Percentiles rank a stretch among this genome's conserved stretches.
phyloP scores from a whole-genome alignment of 129 eudicot genomes.

The carrot (Daucus carota) region DNA sequence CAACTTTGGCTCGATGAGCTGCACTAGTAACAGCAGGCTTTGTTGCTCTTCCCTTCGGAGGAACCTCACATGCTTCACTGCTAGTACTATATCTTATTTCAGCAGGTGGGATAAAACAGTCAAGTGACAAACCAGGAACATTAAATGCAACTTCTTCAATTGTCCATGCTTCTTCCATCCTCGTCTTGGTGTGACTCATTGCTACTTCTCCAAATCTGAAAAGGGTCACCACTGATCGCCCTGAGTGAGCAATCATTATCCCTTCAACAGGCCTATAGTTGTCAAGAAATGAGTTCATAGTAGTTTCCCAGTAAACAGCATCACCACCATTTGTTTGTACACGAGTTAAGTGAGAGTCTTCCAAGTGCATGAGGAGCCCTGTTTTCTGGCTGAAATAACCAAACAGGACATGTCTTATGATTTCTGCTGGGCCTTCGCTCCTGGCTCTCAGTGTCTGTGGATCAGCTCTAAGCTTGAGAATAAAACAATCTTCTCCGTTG shows the following conservation, averaged over 20 bases:
- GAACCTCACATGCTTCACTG: slow-evolving; percentile 49
- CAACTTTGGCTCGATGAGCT: slow-evolving; percentile 70
- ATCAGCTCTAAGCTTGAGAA: slow-evolving; percentile 79
- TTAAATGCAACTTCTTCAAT: slow-evolving; percentile 95
- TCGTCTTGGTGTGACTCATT: slow-evolving; percentile 89
- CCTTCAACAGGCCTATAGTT: slow-evolving; percentile 91
- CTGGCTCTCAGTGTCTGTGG: slow-evolving; percentile 72
- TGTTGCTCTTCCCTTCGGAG: slow-evolving; percentile 47
- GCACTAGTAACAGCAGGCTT: slow-evolving; percentile 49
- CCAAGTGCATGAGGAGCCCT: slow-evolving; percentile 70
- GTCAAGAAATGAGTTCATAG: slow-evolving; percentile 81
- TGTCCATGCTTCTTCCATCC: slow-evolving; percentile 95
- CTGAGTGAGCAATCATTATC: slow-evolving; percentile 92
- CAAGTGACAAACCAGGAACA: slow-evolving; percentile 72
- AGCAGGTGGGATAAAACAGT: slow-evolving; percentile 92
- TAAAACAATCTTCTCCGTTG: slow-evolving; percentile 86
- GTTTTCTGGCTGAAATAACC: slow-evolving; percentile 94
- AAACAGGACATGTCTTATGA: slow-evolving; percentile 78
- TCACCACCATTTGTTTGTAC: slow-evolving; percentile 84
- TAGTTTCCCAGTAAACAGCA: slow-evolving; percentile 96
- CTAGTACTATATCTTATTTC: slow-evolving; percentile 51
- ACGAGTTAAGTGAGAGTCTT: slow-evolving; percentile 90
- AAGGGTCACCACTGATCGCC: slow-evolving; percentile 85
- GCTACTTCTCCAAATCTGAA: slow-evolving; percentile 93
- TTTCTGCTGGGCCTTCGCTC: slow-evolving; percentile 97